phyloP scores from a whole-genome alignment of 2,329 filamentous ascomycete genomes.

The Dendrostoma leiphaemia region DNA sequence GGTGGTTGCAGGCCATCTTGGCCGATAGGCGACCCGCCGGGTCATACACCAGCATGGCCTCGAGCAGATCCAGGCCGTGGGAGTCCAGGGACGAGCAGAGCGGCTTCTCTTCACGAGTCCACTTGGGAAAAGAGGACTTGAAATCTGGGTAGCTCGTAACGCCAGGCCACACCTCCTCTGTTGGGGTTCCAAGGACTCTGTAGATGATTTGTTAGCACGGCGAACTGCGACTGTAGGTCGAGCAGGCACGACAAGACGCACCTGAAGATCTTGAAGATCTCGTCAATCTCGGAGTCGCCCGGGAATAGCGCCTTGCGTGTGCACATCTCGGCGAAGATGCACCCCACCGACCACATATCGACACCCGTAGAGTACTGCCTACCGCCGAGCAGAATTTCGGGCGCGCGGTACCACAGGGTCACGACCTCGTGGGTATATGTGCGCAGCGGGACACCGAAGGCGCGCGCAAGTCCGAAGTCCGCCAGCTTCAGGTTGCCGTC shows the following conservation, averaged over 20 bases:
- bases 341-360: constrained; percentile 89
- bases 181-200: constrained; percentile 73
- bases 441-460: constrained; percentile 82
- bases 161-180: constrained; percentile 77
- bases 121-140: constrained; percentile 85
- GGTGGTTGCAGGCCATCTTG: constrained; percentile 80
- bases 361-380: constrained; percentile 91
- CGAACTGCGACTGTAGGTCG: not conserved
- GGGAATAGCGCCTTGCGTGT: constrained; percentile 87
- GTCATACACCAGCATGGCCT: constrained; percentile 75
- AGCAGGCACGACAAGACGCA: constrained; percentile 34
- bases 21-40: constrained; percentile 80
- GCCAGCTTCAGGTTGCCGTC: constrained; percentile 86
- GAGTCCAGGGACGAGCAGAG: constrained; percentile 72
- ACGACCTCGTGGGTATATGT: constrained; percentile 93
- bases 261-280: constrained; percentile 95
- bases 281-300: constrained; percentile 86
- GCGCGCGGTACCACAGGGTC: constrained; percentile 84
- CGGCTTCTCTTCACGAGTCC: constrained; percentile 66
- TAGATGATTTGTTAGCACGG: constrained; percentile 27
- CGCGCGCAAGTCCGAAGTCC: constrained; percentile 83
- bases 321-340: constrained; percentile 92
- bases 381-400: constrained; percentile 82
- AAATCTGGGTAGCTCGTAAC: constrained; percentile 88
- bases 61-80: constrained; percentile 62